Percentiles rank a stretch among this genome's conserved stretches.
Evolutionary conservation across 257 asterid species (phyloP).

Genomic region (Ophiorrhiza pumila): DNA sequence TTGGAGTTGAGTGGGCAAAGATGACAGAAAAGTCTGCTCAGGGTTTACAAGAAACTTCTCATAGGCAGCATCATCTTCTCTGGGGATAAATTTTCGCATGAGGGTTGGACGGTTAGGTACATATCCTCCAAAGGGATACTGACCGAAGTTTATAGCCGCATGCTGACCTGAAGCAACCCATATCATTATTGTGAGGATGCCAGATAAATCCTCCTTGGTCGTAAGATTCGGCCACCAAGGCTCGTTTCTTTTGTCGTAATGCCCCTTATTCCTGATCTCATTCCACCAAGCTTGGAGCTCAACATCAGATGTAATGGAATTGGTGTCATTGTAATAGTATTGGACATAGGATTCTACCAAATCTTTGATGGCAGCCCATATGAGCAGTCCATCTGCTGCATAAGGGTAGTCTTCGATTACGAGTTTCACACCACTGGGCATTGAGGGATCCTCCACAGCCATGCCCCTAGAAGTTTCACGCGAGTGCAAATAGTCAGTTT

Average conservation of each 20-base stretch:
- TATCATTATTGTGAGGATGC: conserved; percentile 64
- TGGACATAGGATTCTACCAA: conserved; percentile 73
- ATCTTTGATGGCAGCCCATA: conserved; percentile 80
- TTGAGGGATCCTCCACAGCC: conserved; percentile 84
- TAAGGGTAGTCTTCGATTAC: conserved; percentile 90
- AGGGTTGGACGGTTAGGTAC: conserved; percentile 88
- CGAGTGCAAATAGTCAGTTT: not conserved
- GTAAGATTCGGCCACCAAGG: conserved; percentile 86
- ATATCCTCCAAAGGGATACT: conserved; percentile 87
- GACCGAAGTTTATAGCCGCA: conserved; percentile 95
- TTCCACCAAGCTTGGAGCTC: conserved; percentile 95
- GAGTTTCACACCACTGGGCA: conserved; percentile 66
- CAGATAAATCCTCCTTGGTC: conserved; percentile 62
- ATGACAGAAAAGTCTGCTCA: conserved; percentile 65
- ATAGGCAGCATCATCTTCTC: conserved; percentile 43
- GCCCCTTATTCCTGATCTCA: conserved; percentile 80
- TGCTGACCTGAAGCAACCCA: conserved; percentile 96
- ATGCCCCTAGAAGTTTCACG: conserved; percentile 52
- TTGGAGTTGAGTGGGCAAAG: conserved; percentile 86
- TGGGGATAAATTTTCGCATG: conserved; percentile 68
- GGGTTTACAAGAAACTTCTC: conserved; percentile 66
- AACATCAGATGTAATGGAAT: conserved; percentile 52
- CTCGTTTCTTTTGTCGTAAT: conserved; percentile 61
- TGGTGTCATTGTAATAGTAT: conserved; percentile 58
- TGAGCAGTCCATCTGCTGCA: conserved; percentile 88